Evolutionary conservation across 2,329 filamentous ascomycete genomes (phyloP).

Genomic region (Cercospora zeina): DNA sequence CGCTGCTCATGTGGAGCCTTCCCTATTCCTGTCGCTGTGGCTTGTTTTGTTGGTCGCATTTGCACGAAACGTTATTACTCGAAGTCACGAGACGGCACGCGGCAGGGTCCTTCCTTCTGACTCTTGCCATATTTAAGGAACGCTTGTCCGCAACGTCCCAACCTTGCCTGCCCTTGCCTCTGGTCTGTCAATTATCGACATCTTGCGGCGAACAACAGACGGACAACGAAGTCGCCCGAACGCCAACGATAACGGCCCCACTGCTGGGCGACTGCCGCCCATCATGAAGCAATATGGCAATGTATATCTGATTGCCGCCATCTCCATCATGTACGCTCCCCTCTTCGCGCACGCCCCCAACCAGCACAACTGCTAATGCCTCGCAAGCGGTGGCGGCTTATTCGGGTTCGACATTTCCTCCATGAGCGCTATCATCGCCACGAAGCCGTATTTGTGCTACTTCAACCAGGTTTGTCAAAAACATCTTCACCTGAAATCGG

Average conservation of each 20-base stretch:
- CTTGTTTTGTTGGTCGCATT: neutral
- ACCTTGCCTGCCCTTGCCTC: neutral
- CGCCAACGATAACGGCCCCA: neutral
- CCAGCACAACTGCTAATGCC: neutral
- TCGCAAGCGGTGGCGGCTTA: constrained; percentile 59
- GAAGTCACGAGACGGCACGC: neutral
- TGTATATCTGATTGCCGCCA: constrained; percentile 59
- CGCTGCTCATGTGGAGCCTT: neutral
- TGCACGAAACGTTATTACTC: neutral
- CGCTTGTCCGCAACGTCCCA: neutral
- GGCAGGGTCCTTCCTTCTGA: neutral
- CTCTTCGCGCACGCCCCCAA: neutral
- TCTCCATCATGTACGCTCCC: constrained; percentile 49
- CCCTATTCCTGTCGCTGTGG: neutral
- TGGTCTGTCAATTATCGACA: neutral
- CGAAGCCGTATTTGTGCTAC: constrained; percentile 68
- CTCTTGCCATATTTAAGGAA: constrained; percentile 7
- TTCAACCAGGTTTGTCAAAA: no score
- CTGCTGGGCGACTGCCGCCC: neutral
- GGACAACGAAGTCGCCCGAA: neutral
- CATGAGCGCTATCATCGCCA: constrained; percentile 66
- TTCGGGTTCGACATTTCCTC: constrained; percentile 69
- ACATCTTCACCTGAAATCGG: no score
- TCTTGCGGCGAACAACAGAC: neutral
- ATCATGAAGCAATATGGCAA: constrained; percentile 50